phyloP scores from a whole-genome alignment of 768 basidiomycete genomes.

The Tricholoma terreum region DNA sequence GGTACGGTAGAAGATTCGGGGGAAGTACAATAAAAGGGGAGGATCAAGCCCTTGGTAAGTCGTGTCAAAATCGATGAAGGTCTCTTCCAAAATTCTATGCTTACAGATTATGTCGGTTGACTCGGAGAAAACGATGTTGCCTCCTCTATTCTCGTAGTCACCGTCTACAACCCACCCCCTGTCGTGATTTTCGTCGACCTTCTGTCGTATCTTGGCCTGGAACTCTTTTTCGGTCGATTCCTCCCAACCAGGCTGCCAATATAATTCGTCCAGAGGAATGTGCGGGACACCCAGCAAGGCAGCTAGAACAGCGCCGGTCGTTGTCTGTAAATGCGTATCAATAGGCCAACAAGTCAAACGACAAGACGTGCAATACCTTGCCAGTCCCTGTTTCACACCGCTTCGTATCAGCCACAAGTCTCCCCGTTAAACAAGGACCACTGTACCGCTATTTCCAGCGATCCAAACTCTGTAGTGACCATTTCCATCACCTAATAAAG shows the following conservation, averaged over 20 bases:
- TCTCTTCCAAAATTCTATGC: slow-evolving; percentile 12
- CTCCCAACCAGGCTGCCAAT: slow-evolving; percentile 51
- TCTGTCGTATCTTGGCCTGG: slow-evolving; percentile 24
- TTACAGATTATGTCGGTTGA: slow-evolving; percentile 55
- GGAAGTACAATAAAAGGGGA: slow-evolving; percentile 57
- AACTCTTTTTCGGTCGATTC: slow-evolving; percentile 28
- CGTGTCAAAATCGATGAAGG: not conserved
- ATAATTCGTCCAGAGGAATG: slow-evolving; percentile 45
- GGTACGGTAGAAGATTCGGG: slow-evolving; percentile 54
- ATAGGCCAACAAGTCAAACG: not conserved
- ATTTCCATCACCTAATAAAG: no score
- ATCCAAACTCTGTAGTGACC: no score
- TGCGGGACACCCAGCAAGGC: slow-evolving; percentile 40
- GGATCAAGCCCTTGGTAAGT: slow-evolving; percentile 59
- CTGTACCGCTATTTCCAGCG: no score
- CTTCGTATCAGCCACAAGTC: no score
- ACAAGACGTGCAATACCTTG: not conserved
- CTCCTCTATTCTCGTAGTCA: slow-evolving; percentile 31
- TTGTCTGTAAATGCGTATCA: slow-evolving; percentile 33
- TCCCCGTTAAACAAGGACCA: no score
- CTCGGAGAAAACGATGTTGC: slow-evolving; percentile 30
- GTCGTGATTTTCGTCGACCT: slow-evolving; percentile 25
- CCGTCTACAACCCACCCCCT: slow-evolving; percentile 58
- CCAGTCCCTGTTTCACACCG: not conserved
- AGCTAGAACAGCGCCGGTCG: slow-evolving; percentile 43